phyloP scores from a whole-genome alignment of 306 rosid genomes.

The Luffa aegyptiaca region DNA sequence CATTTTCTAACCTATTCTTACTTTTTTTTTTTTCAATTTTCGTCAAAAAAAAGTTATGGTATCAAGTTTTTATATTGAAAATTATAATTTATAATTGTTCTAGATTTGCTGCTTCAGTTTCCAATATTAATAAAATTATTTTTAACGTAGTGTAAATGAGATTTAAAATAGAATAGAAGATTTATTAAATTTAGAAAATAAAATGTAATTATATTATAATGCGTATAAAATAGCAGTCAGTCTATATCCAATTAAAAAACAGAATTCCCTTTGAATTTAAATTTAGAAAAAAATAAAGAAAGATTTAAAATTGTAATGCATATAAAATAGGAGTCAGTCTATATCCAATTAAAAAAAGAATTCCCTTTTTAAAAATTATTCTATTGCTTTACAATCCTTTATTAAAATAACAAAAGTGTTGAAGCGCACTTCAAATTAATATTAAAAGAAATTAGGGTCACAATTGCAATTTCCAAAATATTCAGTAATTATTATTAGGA shows the following conservation, averaged over 20 bases:
- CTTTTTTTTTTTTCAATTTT: too few species aligned
- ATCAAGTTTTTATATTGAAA: too few species aligned
- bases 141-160: not conserved
- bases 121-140: not conserved
- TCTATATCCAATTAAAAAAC: not conserved
- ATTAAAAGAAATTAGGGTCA: not conserved
- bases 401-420: not conserved
- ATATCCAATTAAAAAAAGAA: not conserved
- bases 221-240: not conserved
- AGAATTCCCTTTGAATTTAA: not conserved
- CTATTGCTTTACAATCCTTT: not conserved
- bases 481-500: not conserved
- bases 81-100: not conserved
- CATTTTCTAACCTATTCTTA: too few species aligned
- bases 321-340: not conserved
- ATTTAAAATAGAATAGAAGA: not conserved
- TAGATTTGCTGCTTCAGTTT: not conserved
- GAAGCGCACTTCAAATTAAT: not conserved
- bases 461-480: not conserved
- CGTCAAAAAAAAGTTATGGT: too few species aligned
- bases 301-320: not conserved
- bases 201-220: not conserved
- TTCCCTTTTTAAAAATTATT: not conserved
- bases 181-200: too few species aligned
- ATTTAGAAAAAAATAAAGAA: too few species aligned